Base-by-base conservation (phyloP, 2,329 filamentous ascomycete genomes). In the Botryosphaeria dothidea region DNA sequence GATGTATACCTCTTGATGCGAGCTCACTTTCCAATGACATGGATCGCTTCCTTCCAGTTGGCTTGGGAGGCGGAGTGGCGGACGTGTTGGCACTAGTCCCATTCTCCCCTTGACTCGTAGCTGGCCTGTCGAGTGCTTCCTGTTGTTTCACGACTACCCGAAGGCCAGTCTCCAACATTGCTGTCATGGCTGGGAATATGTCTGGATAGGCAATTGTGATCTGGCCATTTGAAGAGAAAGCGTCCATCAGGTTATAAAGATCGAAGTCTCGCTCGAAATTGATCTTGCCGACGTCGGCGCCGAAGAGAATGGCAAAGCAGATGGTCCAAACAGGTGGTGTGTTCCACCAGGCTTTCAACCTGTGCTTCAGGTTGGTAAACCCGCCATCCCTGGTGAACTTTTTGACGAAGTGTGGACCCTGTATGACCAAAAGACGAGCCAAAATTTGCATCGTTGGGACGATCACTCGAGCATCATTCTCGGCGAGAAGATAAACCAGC, bases 341-440 rank as follows among this genome's bases (percentile, higher is more conserved):
- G 71, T 92, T 89, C 94, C 95, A 99, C 88, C 93, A 97, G 71
- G 89, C 84, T 72, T 90, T 92, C 3, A 99, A 79, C 34, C 92
- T 87, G 71, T 91, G 86, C 41, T 90, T 90, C 87, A 98, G 90
- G 67, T 97, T 90, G 36, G 85, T 84, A 74, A 97, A 97, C 1
- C 96, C 96, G 31, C 92, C 92, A 11, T 90, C 92, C 78, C 96
- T 97, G 15, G 89, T 84, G 69, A 99, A 97, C 72, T 97, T 96
- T 61, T 88, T 87, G 21, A 92, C 91, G 75, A 97, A 98, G 38
- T 84, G 84, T 4, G 88, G 81, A 3, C 94, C 94, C 72, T 97
- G 92, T 0, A 89, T 84, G n/a, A 94, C 87, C 5, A 99, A 82
- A 3, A 97, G 84, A 41, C 93, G 88, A 25, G 92, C 90, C 25